A percentile compares a stretch with the other conserved stretches of the same genome.
phyloP scores from a whole-genome alignment of 495 filamentous ascomycete genomes.

The Trichoderma gamsii region DNA sequence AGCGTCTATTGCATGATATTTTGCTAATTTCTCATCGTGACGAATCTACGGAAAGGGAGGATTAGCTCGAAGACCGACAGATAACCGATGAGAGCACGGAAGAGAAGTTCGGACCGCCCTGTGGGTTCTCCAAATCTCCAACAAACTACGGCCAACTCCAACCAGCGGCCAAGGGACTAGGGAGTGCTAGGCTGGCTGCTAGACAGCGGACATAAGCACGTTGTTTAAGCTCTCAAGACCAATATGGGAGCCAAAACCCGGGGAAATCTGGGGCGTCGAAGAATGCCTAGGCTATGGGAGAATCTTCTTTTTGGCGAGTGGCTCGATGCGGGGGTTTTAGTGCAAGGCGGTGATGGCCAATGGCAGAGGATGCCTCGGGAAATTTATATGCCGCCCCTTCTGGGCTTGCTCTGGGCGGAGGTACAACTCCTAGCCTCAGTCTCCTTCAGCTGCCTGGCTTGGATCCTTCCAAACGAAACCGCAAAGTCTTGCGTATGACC shows the following conservation, averaged over 20 bases:
- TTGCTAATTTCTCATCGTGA: slow-evolving; percentile 3
- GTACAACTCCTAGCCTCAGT: too few species aligned
- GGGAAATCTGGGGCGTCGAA: not conserved
- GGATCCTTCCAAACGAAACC: not conserved
- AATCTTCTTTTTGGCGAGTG: not conserved
- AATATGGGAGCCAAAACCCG: slow-evolving; percentile 6
- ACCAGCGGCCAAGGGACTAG: not conserved
- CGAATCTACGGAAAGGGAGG: not conserved
- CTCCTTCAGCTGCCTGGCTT: not conserved
- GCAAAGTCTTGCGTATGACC: not conserved
- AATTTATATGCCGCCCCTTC: not conserved
- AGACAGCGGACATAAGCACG: not conserved
- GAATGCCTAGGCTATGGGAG: not conserved
- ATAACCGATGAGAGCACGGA: not conserved
- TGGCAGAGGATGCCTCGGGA: slow-evolving; percentile 5
- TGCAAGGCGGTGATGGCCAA: not conserved
- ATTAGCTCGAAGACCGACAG: not conserved
- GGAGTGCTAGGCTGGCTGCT: not conserved
- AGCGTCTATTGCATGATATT: not conserved
- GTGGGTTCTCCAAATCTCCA: not conserved
- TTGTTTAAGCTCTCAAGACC: not conserved
- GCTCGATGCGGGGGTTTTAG: not conserved
- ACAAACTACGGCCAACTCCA: not conserved
- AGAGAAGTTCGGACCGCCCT: not conserved
- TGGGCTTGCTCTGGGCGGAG: not conserved